A percentile compares a stretch with the other conserved stretches of the same genome.
Evolutionary conservation across 2,329 filamentous ascomycete genomes (phyloP).

Genomic region (Colletotrichum paranaense): DNA sequence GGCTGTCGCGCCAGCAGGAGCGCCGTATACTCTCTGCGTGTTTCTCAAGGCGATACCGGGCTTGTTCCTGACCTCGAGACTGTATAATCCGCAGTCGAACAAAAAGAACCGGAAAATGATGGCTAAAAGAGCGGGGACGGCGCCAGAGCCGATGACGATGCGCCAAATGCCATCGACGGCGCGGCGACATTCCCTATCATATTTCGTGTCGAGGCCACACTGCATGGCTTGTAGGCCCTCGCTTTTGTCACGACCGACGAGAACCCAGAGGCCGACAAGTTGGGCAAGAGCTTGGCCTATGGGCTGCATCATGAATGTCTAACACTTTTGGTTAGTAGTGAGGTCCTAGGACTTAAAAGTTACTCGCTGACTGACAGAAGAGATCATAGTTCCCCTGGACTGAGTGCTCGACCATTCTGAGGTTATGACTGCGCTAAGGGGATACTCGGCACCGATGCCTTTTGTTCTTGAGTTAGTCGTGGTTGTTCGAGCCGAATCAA

Average conservation of each 20-base stretch:
- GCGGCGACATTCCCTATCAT: constrained; percentile 57
- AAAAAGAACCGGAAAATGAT: constrained; percentile 75
- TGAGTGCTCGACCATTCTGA: constrained; percentile 73
- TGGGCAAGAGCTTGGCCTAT: constrained; percentile 75
- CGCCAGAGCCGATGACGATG: constrained; percentile 74
- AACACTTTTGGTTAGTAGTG: background rate
- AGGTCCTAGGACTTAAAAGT: background rate
- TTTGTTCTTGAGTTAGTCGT: background rate
- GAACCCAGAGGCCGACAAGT: constrained; percentile 66
- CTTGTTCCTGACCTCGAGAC: constrained; percentile 73
- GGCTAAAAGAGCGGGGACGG: constrained; percentile 71
- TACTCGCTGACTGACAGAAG: constrained; percentile 56
- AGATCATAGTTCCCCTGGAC: constrained; percentile 75
- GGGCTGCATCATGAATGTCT: constrained; percentile 73
- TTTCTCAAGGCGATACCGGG: constrained; percentile 68
- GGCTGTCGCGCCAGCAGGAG: constrained; percentile 42
- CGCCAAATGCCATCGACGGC: constrained; percentile 73
- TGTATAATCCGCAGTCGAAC: constrained; percentile 74
- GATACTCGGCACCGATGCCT: constrained; percentile 72
- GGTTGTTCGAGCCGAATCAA: background rate
- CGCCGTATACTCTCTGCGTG: constrained; percentile 68
- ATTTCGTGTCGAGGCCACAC: constrained; percentile 58
- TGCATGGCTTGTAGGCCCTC: constrained; percentile 56
- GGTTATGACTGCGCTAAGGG: constrained; percentile 74
- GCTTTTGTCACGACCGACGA: constrained; percentile 57